Conservation (phyloP, 306 rosid species). For the Citrullus colocynthis region DNA sequence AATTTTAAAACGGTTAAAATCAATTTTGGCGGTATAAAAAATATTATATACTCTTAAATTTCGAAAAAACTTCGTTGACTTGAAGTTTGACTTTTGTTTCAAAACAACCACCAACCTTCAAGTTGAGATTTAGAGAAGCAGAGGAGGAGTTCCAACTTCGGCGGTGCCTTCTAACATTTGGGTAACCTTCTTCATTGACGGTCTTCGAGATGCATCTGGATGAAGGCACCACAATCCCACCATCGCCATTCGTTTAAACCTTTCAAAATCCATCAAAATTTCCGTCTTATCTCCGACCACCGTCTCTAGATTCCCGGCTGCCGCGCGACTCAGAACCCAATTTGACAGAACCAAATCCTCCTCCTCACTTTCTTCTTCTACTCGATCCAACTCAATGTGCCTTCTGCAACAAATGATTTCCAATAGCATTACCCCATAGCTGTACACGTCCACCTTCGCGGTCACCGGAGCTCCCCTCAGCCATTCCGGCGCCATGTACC, state of each 20-base stretch:
- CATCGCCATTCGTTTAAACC: conserved; percentile 11
- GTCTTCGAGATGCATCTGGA: conserved; percentile 13
- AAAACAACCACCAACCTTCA: no score
- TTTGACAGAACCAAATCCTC: conserved; percentile 11
- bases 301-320: neutral
- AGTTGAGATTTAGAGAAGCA: no score
- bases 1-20: no score
- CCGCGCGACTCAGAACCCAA: conserved; percentile 12
- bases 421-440: conserved; percentile 22
- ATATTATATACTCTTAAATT: no score
- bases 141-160: conserved; percentile 19
- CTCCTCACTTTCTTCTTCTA: conserved; percentile 11
- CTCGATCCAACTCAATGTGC: conserved; percentile 6
- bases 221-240: conserved; percentile 29
- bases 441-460: conserved; percentile 21
- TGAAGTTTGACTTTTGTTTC: no score
- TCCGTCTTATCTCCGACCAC: neutral
- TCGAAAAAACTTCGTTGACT: no score
- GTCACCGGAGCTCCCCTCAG: conserved; percentile 17
- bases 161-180: conserved; percentile 27
- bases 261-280: neutral
- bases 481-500: conserved; percentile 34
- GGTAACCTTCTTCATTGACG: conserved; percentile 20
- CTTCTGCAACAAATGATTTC: conserved; percentile 24
- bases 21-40: no score